Base-by-base conservation (phyloP, 768 basidiomycete genomes). In the Cystobasidiopsis lactophilus region DNA sequence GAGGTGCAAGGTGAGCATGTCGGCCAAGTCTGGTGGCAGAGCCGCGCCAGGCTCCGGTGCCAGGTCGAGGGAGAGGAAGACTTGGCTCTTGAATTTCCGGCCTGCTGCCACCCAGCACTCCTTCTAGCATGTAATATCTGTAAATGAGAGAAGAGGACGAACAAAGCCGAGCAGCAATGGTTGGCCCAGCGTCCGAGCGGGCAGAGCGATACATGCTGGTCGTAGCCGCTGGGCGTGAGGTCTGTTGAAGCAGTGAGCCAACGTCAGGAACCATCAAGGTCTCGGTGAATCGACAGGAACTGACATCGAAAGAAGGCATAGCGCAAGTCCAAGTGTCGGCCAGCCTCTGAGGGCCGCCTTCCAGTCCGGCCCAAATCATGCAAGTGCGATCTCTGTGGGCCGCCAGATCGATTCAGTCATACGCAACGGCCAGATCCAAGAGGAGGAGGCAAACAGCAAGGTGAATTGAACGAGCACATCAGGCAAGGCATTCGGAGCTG, bases 1-100 rank as follows among this genome's bases (percentile, higher is more conserved):
- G 9, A 47, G 45, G 18, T 47, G 45, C n/a, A 47, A 47, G 24
- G 29, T 13, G 10, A 29, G 11, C 14, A 11, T 47, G 14, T 47
- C 45, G 23, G 14, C 23, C 24, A 47, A 47, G 7, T 23, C 45
- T 27, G 45, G 29, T 24, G 30, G 30, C 29, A 30, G 45, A 27
- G 24, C 23, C 14, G 45, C 30, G 14, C 4, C 16, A n/a, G 30
- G 23, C 14, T 27, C 24, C 23, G 26, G 45, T 9, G 23, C 11
- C 23, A 47, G 26, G 29, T 47, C 45, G 7, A 47, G 45, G 5
- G 45, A 47, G 29, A 47, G 45, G 29, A 47, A 47, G 45, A 47
- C 16, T 29, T 47, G 45, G 14, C n/a, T 4, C 9, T n/a, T 27
- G 24, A 47, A 47, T n/a, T 30, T 23, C 10, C 16, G 23, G 30